phyloP scores from a whole-genome alignment of 306 rosid species.

The Quercus gilva region DNA sequence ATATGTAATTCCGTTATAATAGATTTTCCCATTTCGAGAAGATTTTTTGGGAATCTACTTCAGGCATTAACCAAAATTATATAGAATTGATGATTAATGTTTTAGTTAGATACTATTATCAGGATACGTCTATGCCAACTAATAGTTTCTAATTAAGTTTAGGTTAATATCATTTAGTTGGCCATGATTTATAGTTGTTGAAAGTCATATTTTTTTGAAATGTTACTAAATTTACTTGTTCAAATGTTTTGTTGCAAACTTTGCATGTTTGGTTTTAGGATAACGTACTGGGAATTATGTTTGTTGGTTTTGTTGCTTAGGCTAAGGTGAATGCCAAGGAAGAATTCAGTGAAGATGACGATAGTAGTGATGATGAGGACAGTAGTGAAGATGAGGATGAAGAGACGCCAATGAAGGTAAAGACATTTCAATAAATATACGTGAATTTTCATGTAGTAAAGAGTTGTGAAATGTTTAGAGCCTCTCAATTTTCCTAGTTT shows the following conservation, averaged over 20 bases:
- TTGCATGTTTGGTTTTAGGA: not conserved
- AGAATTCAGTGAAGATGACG: conserved; percentile 28
- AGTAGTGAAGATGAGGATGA: conserved; percentile 40
- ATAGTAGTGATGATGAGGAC: conserved; percentile 30
- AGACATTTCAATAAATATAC: not conserved
- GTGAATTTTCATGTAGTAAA: too few species aligned
- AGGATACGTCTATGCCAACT: not conserved
- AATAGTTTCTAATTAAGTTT: not conserved
- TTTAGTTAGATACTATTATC: not conserved
- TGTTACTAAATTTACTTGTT: not conserved
- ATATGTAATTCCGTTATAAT: too few species aligned
- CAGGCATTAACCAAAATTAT: not conserved
- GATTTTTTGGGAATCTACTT: not conserved
- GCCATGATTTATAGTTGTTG: not conserved
- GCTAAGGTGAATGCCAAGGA: conserved; percentile 19
- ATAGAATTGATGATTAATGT: not conserved
- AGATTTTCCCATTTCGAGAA: not conserved
- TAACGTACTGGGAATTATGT: not conserved
- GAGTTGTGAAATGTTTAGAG: too few species aligned
- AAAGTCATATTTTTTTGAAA: not conserved
- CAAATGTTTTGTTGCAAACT: not conserved
- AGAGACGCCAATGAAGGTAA: conserved; percentile 56
- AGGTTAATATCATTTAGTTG: not conserved
- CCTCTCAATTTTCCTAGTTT: not conserved
- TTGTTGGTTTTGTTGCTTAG: conserved; percentile 23